Evolutionary conservation across 441 rosid genomes (phyloP).

Genomic region (Jatropha multifida): DNA sequence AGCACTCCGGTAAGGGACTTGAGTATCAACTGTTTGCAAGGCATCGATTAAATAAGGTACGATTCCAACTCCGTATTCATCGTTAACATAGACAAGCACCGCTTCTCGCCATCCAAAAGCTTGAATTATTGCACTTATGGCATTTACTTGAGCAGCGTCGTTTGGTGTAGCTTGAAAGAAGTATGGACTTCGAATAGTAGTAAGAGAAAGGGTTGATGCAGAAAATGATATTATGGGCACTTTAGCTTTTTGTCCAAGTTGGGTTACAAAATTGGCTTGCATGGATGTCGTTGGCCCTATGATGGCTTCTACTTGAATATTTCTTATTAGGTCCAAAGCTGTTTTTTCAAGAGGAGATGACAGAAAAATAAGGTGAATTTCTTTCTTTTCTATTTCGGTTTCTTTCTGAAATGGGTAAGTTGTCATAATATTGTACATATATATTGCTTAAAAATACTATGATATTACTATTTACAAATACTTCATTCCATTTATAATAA

Average conservation of each 20-base stretch:
- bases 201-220: slow-evolving; percentile 54
- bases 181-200: slow-evolving; percentile 41
- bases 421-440: too few relatives aligned
- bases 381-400: too few relatives aligned
- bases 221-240: slow-evolving; percentile 67
- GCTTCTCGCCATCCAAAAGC: slow-evolving; percentile 53
- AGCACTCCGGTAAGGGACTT: slow-evolving; percentile 39
- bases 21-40: slow-evolving; percentile 36
- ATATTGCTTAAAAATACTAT: too few relatives aligned
- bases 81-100: slow-evolving; percentile 27
- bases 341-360: background rate
- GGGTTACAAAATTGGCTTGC: slow-evolving; percentile 50
- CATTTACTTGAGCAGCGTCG: slow-evolving; percentile 46
- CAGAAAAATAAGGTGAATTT: background rate
- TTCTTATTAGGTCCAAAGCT: slow-evolving; percentile 58
- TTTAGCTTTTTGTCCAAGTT: slow-evolving; percentile 42
- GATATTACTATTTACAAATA: too few relatives aligned
- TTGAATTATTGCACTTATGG: slow-evolving; percentile 48
- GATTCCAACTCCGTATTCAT: slow-evolving; percentile 47
- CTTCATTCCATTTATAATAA: too few relatives aligned
- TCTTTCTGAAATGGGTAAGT: too few relatives aligned
- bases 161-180: slow-evolving; percentile 49
- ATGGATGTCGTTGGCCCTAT: slow-evolving; percentile 50
- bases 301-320: slow-evolving; percentile 57
- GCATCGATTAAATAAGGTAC: slow-evolving; percentile 51